phyloP scores from a whole-genome alignment of 768 basidiomycete species.

The Ramaria sp. region DNA sequence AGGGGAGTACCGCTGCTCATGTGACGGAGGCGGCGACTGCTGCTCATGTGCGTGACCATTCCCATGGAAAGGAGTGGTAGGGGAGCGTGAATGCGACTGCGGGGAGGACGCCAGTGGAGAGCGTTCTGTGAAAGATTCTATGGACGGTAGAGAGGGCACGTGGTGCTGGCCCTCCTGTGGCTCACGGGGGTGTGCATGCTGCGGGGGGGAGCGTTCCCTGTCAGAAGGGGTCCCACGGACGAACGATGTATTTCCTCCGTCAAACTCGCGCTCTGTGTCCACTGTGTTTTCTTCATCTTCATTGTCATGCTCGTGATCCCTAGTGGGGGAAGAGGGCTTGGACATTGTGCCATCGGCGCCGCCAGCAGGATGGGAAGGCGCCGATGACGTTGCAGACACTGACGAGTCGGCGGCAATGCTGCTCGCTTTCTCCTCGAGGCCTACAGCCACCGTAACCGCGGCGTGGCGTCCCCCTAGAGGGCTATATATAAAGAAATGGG shows the following conservation, averaged over 20 bases:
- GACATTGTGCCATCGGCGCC: neutral
- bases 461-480: conserved; percentile 75
- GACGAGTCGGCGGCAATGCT: conserved; percentile 21
- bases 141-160: neutral
- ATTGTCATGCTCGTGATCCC: conserved; percentile 17
- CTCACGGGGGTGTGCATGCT: neutral
- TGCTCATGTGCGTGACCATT: too few species aligned
- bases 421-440: conserved; percentile 44
- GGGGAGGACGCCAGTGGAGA: neutral
- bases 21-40: neutral
- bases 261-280: conserved; percentile 11
- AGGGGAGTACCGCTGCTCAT: neutral
- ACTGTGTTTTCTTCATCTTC: conserved; percentile 17
- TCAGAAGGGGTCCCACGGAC: neutral
- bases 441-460: conserved; percentile 64
- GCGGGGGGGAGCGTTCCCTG: neutral
- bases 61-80: too few species aligned
- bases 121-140: neutral
- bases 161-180: neutral
- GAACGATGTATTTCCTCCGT: neutral
- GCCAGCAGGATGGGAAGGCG: neutral
- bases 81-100: neutral
- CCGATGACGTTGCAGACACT: conserved; percentile 5
- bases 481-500: conserved; percentile 48
- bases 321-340: neutral